Evolutionary conservation across 768 basidiomycete species (phyloP).

Genomic region (Obba rivulosa): DNA sequence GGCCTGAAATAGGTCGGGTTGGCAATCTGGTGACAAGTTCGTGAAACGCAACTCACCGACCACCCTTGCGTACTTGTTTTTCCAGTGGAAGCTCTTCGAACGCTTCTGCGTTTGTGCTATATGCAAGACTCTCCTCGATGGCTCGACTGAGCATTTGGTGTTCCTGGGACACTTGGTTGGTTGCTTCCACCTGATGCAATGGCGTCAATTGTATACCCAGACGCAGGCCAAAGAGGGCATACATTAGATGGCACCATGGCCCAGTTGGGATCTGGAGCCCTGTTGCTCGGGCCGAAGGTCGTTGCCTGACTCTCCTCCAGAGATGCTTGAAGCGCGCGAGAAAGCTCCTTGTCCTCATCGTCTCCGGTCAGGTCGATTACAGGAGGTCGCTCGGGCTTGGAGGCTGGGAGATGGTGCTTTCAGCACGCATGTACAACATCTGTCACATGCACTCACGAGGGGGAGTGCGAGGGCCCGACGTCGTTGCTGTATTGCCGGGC

Average conservation of each 20-base stretch:
- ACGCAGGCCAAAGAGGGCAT: constrained; percentile 11
- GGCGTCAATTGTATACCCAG: neutral
- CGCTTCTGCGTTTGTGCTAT: constrained; percentile 34
- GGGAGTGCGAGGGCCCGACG: constrained; percentile 19
- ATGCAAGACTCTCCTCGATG: constrained; percentile 63
- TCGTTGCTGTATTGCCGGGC: constrained; percentile 1
- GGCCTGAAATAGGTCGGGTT: constrained; percentile 39
- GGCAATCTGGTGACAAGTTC: neutral
- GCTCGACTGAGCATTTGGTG: constrained; percentile 62
- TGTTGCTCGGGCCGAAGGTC: constrained; percentile 53
- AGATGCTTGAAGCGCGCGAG: constrained; percentile 49
- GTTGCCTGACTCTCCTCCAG: constrained; percentile 37
- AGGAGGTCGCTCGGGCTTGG: constrained; percentile 21
- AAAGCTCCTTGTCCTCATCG: constrained; percentile 44
- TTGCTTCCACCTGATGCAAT: constrained; percentile 11
- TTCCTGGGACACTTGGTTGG: constrained; percentile 36
- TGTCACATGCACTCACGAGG: constrained; percentile 17
- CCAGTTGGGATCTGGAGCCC: constrained; percentile 63
- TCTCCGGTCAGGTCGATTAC: constrained; percentile 61
- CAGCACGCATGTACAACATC: neutral
- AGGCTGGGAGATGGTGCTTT: constrained; percentile 16
- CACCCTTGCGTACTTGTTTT: constrained; percentile 48
- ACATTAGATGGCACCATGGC: constrained; percentile 68
- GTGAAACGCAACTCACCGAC: constrained; percentile 39
- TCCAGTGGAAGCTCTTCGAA: constrained; percentile 48